Percentiles rank a stretch among this genome's conserved stretches.
Conservation (phyloP, 2,329 filamentous ascomycete species). For the Colletotrichum musicola region DNA sequence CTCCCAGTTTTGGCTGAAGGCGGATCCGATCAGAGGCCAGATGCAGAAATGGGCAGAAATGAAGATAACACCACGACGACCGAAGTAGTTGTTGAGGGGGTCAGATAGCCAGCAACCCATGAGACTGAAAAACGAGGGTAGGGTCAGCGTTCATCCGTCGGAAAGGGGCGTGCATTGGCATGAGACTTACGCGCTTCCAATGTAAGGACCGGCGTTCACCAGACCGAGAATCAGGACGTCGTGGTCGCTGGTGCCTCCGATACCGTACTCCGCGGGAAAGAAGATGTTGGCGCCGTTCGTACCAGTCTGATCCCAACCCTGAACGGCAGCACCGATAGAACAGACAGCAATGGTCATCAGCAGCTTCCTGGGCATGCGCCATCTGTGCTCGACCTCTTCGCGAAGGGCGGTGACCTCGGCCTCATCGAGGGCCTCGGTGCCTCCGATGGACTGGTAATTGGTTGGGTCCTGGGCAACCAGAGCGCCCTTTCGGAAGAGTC, state of each 20-base stretch:
- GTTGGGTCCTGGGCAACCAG: conserved; percentile 79
- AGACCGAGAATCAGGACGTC: conserved; percentile 70
- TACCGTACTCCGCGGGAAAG: conserved; percentile 62
- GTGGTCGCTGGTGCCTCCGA: conserved; percentile 47
- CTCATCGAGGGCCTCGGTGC: conserved; percentile 68
- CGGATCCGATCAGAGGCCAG: conserved; percentile 72
- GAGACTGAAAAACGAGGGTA: conserved; percentile 44
- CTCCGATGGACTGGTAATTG: conserved; percentile 70
- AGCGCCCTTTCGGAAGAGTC: conserved; percentile 75
- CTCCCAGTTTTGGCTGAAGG: conserved; percentile 75
- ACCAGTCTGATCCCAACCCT: conserved; percentile 77
- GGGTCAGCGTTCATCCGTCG: conserved; percentile 8
- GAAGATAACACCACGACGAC: conserved; percentile 76
- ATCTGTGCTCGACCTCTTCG: conserved; percentile 75
- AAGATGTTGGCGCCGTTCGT: conserved; percentile 73
- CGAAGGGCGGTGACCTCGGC: conserved; percentile 70
- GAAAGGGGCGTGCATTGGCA: neutral
- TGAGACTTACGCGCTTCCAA: conserved; percentile 55
- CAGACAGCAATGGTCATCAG: conserved; percentile 77
- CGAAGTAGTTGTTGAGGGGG: conserved; percentile 73
- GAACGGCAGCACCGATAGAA: conserved; percentile 78
- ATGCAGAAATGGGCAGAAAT: conserved; percentile 72
- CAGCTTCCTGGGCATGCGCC: conserved; percentile 72
- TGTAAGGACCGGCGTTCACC: conserved; percentile 70
- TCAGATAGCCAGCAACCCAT: conserved; percentile 76